Evolutionary conservation across 306 rosid genomes (phyloP).

Genomic region (Rosa persica): DNA sequence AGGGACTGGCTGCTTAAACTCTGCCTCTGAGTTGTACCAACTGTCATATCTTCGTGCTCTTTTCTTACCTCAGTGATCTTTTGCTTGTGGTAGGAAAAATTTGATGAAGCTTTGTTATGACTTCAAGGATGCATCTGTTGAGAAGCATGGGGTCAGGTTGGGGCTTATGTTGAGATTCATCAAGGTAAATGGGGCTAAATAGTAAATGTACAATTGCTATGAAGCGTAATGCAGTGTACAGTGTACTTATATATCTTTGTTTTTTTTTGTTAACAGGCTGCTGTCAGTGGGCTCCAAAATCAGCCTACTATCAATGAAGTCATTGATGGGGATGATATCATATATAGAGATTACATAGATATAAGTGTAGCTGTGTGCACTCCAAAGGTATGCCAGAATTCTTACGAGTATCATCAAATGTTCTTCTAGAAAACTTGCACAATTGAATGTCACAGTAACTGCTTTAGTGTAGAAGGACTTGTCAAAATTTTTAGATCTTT

Average conservation of each 20-base stretch:
- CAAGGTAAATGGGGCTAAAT: no score
- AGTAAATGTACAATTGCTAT: constrained; percentile 6
- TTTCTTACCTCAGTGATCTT: constrained; percentile 35
- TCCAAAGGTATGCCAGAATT: no score
- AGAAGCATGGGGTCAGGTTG: constrained; percentile 79
- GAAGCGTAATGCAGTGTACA: not conserved
- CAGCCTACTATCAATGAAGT: constrained; percentile 83
- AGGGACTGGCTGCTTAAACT: constrained; percentile 3
- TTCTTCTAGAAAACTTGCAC: no score
- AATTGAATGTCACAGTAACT: no score
- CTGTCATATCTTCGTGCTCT: not conserved
- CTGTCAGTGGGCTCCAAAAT: constrained; percentile 77
- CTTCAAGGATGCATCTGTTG: constrained; percentile 80
- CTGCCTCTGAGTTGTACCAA: not conserved
- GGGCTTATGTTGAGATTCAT: constrained; percentile 85
- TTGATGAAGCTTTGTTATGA: constrained; percentile 88
- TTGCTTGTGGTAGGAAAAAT: constrained; percentile 58
- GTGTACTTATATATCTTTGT: constrained; percentile 16
- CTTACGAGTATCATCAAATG: no score
- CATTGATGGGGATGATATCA: constrained; percentile 83
- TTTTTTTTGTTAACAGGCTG: constrained; percentile 52
- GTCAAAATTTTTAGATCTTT: no score
- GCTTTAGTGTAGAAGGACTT: not conserved
- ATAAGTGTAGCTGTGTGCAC: constrained; percentile 17
- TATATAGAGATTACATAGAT: constrained; percentile 31